Evolutionary conservation across 306 rosid species (phyloP), one percentile per base, ranked within the genome.

Genomic region (Vigna trinervia): DNA sequence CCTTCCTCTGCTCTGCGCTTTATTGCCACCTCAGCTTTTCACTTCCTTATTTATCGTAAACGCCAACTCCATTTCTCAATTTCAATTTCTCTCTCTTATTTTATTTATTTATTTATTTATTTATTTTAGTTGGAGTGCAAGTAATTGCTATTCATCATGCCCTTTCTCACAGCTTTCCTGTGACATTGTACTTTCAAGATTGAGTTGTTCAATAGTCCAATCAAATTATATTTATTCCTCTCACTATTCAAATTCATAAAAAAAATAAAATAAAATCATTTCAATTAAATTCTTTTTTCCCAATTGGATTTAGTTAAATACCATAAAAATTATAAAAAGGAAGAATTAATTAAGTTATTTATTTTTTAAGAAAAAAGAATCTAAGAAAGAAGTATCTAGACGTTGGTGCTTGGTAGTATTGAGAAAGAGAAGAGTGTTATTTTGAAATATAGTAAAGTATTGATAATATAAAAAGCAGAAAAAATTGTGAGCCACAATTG

Each of bases 21-120:
- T 86, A 80, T 72, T n/a, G 87, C 86, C 90, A 88, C 87, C 46
- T 88, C 90, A 80, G 79, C 83, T 8, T 57, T 58, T 22, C 80
- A 59, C 77, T 72, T 36, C 23, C n/a, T 71, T 61, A 30, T 20
- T 62, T 39, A 63, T 61, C 62, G 20, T 73, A 56, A 73, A 71
- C 73, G 62, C 74, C 74, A 52, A 41, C 23, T 43, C 8, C 57
- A 14, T 75, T 59, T 50, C 9, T 10, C 4, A 19, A 14, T 60
- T 32, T 22, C 7, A 19, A 14, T 60, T 32, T 7, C 6, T 57
- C 2, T 59, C 6, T 0, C 13, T 30, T 28, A 12, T 12, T 5
- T 12, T 5, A 2, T 26, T 12, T 12, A 5, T 36, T 36, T 36
- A 36, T 36, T 36, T 36, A 36, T 5, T 34, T 0, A 34, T 4